Evolutionary conservation across 441 rosid genomes (phyloP).

Genomic region (Pelargonium citronellum): DNA sequence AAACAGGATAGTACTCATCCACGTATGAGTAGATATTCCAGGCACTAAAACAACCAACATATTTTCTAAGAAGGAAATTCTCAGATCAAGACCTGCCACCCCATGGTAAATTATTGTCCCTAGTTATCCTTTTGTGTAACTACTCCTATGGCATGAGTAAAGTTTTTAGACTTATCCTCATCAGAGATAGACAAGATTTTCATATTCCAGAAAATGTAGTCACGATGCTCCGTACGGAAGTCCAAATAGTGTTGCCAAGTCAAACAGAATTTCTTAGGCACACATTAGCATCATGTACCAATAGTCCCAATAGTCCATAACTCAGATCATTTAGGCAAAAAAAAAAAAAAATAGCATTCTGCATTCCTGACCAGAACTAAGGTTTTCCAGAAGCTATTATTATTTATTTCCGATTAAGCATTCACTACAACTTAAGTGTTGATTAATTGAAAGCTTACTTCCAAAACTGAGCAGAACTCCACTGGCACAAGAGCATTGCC

Average conservation of each 20-base stretch:
- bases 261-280: not conserved
- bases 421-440: not conserved
- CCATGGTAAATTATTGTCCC: not conserved
- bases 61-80: not conserved
- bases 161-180: too few species aligned
- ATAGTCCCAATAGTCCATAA: not conserved
- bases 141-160: not conserved
- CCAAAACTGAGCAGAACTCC: constrained; percentile 3
- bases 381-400: not conserved
- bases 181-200: not conserved
- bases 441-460: not conserved
- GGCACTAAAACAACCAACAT: too few species aligned
- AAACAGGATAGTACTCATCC: not conserved
- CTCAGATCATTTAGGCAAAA: not conserved
- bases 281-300: not conserved
- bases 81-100: not conserved
- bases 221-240: too few species aligned
- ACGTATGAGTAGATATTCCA: too few species aligned
- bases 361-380: not conserved
- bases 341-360: not conserved
- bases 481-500: not conserved
- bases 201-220: not conserved
- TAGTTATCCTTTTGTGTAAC: not conserved
- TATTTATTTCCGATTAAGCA: not conserved
- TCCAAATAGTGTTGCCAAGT: not conserved